A percentile compares a stretch with the other conserved stretches of the same genome.
Conservation (phyloP, 176 grass and related monocot species). For the Raddia distichophylla region DNA sequence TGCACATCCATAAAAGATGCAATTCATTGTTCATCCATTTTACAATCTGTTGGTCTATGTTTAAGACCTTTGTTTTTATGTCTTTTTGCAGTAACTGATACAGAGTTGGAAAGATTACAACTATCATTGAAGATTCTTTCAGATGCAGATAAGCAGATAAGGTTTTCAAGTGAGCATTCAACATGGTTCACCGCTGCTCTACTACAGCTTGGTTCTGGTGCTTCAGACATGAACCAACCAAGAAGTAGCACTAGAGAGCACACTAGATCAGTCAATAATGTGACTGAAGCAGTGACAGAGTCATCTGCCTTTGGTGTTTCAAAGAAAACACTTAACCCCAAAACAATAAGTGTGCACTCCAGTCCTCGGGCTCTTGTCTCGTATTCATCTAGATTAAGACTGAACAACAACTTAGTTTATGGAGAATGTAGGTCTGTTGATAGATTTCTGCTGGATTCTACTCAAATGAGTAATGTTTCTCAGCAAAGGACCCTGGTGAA, state of each 20-base stretch:
- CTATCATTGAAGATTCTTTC: constrained; percentile 92
- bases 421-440: constrained; percentile 51
- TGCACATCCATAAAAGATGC: background rate
- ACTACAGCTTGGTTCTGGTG: constrained; percentile 66
- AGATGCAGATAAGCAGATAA: constrained; percentile 87
- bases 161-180: constrained; percentile 74
- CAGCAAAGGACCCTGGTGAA: constrained; percentile 36
- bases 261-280: constrained; percentile 46
- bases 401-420: constrained; percentile 36
- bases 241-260: constrained; percentile 42
- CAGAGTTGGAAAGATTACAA: constrained; percentile 75
- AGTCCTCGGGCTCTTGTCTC: constrained; percentile 41
- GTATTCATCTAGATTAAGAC: constrained; percentile 42
- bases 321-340: constrained; percentile 34
- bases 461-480: constrained; percentile 36
- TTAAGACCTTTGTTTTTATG: constrained; percentile 6
- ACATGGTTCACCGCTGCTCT: constrained; percentile 88
- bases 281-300: constrained; percentile 41
- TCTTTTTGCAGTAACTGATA: constrained; percentile 65
- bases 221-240: constrained; percentile 57
- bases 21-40: background rate
- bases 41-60: background rate
- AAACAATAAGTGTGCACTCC: constrained; percentile 28
- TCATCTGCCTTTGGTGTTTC: constrained; percentile 34
- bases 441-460: constrained; percentile 30